Conservation (phyloP, 2,329 filamentous ascomycete species). For the Ophiostoma himal-ulmi region DNA sequence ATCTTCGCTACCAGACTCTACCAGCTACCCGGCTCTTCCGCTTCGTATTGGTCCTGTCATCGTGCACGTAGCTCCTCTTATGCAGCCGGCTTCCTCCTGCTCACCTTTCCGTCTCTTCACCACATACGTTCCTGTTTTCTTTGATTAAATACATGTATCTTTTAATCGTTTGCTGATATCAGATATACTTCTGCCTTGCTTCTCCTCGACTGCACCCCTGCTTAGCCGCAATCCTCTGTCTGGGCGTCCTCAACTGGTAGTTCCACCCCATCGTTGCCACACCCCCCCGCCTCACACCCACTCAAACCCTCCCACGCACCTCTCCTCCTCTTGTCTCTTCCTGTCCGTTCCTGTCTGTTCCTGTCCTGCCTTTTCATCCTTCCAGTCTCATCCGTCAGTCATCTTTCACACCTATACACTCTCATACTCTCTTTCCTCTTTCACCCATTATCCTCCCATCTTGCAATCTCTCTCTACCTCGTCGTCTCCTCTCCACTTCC, state of each 20-base stretch:
- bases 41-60: background rate
- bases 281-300: background rate
- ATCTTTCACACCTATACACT: background rate
- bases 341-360: background rate
- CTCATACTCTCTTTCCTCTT: background rate
- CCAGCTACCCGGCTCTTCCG: constrained; percentile 5
- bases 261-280: constrained; percentile 4
- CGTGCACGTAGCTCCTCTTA: background rate
- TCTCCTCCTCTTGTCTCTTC: background rate
- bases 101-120: background rate
- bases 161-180: background rate
- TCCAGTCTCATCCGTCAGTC: background rate
- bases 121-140: background rate
- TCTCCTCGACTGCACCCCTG: background rate
- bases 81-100: constrained; percentile 1
- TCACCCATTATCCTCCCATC: constrained; percentile 2
- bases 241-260: background rate
- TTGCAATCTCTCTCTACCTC: background rate
- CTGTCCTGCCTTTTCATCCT: background rate
- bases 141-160: background rate
- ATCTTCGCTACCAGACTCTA: background rate
- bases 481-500: background rate
- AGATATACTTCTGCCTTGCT: background rate
- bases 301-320: background rate
- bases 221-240: background rate